These are phyloP conservation scores for Penicillium sp. DNA, from an alignment of 2,329 filamentous ascomycete species.

Conservation along the genomic window DNA sequence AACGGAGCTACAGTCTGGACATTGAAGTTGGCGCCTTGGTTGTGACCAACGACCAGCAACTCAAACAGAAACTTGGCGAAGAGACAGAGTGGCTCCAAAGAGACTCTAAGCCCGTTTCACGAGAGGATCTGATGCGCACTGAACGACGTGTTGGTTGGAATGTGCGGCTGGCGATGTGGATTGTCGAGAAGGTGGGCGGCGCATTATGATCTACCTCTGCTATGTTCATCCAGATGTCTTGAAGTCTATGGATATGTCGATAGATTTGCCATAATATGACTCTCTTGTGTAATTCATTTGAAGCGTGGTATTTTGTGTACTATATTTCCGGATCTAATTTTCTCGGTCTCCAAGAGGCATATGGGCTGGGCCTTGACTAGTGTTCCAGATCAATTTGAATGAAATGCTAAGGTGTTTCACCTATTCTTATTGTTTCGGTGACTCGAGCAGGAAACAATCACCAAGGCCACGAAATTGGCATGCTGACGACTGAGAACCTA, in stretches of 20 bases:
- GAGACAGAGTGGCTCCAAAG: constrained; percentile 78
- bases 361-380: constrained; percentile 6
- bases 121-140: constrained; percentile 71
- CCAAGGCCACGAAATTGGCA: no score
- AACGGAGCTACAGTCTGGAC: constrained; percentile 85
- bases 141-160: constrained; percentile 81
- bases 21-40: constrained; percentile 84
- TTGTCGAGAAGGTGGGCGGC: constrained; percentile 77
- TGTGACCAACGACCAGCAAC: constrained; percentile 65
- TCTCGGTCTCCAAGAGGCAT: constrained; percentile 20
- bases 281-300: not conserved
- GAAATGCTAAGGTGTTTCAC: no score
- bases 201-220: constrained; percentile 55
- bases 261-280: constrained; percentile 7
- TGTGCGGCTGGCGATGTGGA: constrained; percentile 88
- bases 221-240: not conserved
- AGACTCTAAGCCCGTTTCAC: constrained; percentile 61
- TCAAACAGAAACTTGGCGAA: constrained; percentile 67
- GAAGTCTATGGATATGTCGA: constrained; percentile 5
- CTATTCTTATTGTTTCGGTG: no score
- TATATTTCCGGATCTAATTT: not conserved
- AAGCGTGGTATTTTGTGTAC: no score
- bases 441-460: no score
- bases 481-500: no score
- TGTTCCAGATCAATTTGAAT: no score